Base-by-base conservation (phyloP, 768 basidiomycete genomes). In the Suillus plorans region DNA sequence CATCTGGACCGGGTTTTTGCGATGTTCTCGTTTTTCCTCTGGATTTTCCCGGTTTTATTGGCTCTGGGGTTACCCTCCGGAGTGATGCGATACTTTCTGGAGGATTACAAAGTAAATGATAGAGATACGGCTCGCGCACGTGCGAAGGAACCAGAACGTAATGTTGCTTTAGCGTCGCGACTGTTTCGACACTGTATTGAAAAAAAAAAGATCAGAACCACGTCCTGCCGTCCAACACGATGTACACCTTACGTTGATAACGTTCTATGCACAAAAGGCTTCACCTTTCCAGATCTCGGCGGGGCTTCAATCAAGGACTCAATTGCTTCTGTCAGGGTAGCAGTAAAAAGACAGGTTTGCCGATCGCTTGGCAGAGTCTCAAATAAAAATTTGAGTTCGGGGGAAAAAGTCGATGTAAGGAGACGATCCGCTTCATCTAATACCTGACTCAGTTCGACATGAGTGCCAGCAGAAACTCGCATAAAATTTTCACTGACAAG, bases 271-370 rank as follows among this genome's bases (percentile, higher is more conserved):
- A 97, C 82, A 72, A 96, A 97, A 1, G 95, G 94, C 67, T 85
- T 88, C 72, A 89, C 83, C 77, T 97, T 99, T 5, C 96, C 97
- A 0, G 84, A 81, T 68, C 86, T 83, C 3, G 95, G 94, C 8
- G 88, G 78, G 22, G 89, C 88, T 44, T 84, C 81, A 7, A 89
- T 90, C 25, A 98, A 73, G 9, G 84, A 81, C 70, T 96, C 92
- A 64, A 99, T 93, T 0, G 94, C 86, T 7, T 89, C 84, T 5
- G 95, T 96, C 66, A 97, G 80, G 1, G 97, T 99, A 0, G 97
- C 97, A 0, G 97, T 99, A 78, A 99, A 99, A 49, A 99, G 84
- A 70, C 95, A 93, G 0, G 97, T 99, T 74, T 99, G 97, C n/a
- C 97, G 84, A 39, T 94, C 87, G 62, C 84, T 84, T 1, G 97